Evolutionary conservation across 352 stramenopile genomes (phyloP), one percentile per base, ranked within the genome.

Genomic region (Paralagenidium karlingii): DNA sequence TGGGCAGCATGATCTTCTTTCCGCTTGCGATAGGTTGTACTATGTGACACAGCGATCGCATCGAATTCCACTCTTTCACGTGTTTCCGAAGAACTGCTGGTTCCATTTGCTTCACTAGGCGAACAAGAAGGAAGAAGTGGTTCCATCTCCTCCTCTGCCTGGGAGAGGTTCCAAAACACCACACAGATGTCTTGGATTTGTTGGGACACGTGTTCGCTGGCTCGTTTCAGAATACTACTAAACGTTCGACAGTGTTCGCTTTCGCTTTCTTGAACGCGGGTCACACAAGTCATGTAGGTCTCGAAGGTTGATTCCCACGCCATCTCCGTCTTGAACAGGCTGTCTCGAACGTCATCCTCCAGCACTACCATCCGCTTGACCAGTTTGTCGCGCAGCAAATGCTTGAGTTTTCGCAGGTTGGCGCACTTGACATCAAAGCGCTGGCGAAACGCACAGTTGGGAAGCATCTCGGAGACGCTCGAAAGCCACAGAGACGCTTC

Each of bases 241-340:
- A 85, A 43, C 43, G 64, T 85, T 16, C 64, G 61, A 1, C 71
- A 58, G 30, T 85, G 68, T 32, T 83, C 68, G 12, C 66, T 63
- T 21, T 75, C 69, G 16, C 57, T 54, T 24, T 82, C 63, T 37
- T 82, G 63, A 6, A 85, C 68, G 34, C 64, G 53, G 21, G 46
- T 33, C 8, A 85, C 45, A 18, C 71, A 85, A n/a, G 70, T 36
- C 8, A 80, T 39, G 3, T 82, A 26, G 2, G 71, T 82, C 10
- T 85, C 71, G 26, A 65, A 71, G 0, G 63, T 59, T 12, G 68
- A 82, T 10, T 78, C 71, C 68, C 71, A 85, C 29, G 58, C 57
- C 8, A 69, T 33, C 18, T 85, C 68, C 22, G 39, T 36, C n/a
- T 37, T 29, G 12, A 34, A 55, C 25, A 25, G 24, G 18, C 31